phyloP scores from a whole-genome alignment of 108 stramenopile genomes.

The Cyclotella kingstonii region DNA sequence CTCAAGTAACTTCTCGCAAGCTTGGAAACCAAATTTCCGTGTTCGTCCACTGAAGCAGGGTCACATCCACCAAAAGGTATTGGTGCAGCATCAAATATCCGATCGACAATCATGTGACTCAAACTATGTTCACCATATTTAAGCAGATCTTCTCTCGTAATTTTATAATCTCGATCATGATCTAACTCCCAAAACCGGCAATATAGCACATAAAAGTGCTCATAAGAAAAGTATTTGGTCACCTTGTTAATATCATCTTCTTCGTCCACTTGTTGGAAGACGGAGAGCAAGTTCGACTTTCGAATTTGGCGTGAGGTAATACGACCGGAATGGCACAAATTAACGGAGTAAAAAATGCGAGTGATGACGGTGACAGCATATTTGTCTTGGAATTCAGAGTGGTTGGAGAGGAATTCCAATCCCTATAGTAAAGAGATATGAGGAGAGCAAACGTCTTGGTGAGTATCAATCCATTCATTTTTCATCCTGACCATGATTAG shows the following conservation, averaged over 20 bases:
- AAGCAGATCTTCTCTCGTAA: constrained; percentile 91
- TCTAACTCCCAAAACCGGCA: constrained; percentile 99
- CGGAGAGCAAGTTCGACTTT: constrained; percentile 80
- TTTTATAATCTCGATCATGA: constrained; percentile 92
- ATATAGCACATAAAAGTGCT: constrained; percentile 99
- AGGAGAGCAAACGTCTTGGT: not conserved
- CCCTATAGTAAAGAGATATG: constrained; percentile 32
- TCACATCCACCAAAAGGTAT: constrained; percentile 67
- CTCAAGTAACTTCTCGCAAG: constrained; percentile 62
- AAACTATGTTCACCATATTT: constrained; percentile 96
- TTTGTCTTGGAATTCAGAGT: constrained; percentile 96
- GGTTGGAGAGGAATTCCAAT: constrained; percentile 86
- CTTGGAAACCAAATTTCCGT: constrained; percentile 39
- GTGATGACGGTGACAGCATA: constrained; percentile 96
- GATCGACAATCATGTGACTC: constrained; percentile 94
- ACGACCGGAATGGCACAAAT: constrained; percentile 83
- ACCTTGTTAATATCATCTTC: constrained; percentile 98
- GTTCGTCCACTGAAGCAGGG: constrained; percentile 14
- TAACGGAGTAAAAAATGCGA: constrained; percentile 93
- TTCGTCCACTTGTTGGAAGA: constrained; percentile 88
- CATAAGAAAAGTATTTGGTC: constrained; percentile 89
- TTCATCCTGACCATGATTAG: too few relatives aligned
- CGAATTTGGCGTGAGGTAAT: constrained; percentile 90
- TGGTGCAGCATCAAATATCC: constrained; percentile 94
- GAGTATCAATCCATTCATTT: not conserved